Conservation (phyloP, 208 protist species). For the Wallacemonas collosoma region DNA sequence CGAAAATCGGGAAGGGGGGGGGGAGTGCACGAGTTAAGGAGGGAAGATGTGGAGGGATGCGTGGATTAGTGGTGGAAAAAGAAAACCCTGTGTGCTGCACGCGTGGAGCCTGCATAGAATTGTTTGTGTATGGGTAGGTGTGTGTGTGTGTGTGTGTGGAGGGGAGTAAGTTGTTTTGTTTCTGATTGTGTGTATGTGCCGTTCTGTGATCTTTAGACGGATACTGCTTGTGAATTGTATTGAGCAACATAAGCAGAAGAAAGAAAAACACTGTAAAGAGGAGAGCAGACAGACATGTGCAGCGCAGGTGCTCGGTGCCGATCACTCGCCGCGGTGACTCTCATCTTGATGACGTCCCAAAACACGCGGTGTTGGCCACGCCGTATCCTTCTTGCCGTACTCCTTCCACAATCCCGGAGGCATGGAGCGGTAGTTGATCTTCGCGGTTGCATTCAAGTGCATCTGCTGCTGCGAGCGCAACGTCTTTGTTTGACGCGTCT, state of each 20-base stretch:
- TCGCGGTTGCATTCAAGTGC: constrained; percentile 87
- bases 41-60: too few relatives aligned
- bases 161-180: too few relatives aligned
- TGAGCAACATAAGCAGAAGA: constrained; percentile 6
- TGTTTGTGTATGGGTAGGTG: not conserved
- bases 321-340: constrained; percentile 29
- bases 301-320: not conserved
- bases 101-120: not conserved
- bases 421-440: constrained; percentile 91
- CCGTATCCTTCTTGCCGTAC: constrained; percentile 74
- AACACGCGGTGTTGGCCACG: constrained; percentile 74
- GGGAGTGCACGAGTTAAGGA: too few relatives aligned
- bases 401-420: constrained; percentile 86
- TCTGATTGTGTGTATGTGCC: too few relatives aligned
- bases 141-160: not conserved
- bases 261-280: not conserved
- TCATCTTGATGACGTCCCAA: constrained; percentile 53
- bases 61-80: too few relatives aligned
- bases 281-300: not conserved
- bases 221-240: too few relatives aligned
- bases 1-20: too few relatives aligned
- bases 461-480: constrained; percentile 87
- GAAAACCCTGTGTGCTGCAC: too few relatives aligned
- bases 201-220: too few relatives aligned
- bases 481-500: constrained; percentile 72